phyloP scores from a whole-genome alignment of 2,329 filamentous ascomycete species.

The Pseudocercospora musae region DNA sequence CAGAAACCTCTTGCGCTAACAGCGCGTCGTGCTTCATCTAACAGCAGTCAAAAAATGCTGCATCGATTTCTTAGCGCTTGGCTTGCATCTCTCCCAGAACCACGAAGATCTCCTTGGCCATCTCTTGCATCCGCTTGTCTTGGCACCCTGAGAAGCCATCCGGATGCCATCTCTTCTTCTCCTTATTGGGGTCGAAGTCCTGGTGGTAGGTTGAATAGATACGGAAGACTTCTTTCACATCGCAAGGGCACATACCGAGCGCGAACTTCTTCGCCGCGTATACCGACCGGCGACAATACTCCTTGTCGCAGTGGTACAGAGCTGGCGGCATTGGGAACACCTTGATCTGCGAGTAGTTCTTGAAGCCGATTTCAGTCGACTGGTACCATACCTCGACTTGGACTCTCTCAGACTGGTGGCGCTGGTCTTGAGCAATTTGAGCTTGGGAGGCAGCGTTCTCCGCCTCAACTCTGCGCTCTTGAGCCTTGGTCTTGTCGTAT shows the following conservation, averaged over 20 bases:
- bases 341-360: not conserved
- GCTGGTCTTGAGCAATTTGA: not conserved
- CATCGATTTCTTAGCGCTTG: not conserved
- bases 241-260: not conserved
- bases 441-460: not conserved
- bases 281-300: not conserved
- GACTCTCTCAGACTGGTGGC: not conserved
- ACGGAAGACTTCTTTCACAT: not conserved
- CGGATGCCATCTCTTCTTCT: not conserved
- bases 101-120: not conserved
- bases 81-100: not conserved
- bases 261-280: not conserved
- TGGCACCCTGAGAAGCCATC: not conserved
- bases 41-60: too few relatives aligned
- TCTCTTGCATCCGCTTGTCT: not conserved
- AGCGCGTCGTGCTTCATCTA: too few relatives aligned
- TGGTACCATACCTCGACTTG: not conserved
- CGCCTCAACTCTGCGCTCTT: not conserved
- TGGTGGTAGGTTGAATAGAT: not conserved
- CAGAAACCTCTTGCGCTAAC: too few relatives aligned
- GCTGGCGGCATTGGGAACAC: not conserved
- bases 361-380: not conserved
- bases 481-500: not conserved
- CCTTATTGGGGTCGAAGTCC: not conserved
- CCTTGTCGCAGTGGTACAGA: not conserved